Evolutionary conservation across 208 protist genomes (phyloP).

Genomic region (Trypanosomatidae sp.): DNA sequence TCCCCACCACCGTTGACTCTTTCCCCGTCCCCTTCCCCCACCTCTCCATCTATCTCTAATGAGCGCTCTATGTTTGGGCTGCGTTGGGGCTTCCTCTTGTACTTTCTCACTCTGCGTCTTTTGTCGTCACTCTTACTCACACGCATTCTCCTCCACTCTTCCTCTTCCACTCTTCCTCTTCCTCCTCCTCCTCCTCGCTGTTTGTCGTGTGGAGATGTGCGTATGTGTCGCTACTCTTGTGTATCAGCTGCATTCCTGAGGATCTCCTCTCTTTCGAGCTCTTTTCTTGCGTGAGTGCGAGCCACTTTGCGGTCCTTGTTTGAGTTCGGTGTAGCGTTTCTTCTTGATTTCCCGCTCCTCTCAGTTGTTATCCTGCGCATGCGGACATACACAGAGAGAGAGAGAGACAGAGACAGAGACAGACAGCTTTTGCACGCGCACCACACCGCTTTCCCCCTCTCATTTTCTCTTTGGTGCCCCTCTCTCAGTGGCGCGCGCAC

Average conservation of each 20-base stretch:
- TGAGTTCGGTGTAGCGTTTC: background rate
- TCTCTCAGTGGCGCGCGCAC: background rate
- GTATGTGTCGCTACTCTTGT: background rate
- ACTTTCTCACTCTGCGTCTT: background rate
- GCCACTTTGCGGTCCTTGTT: background rate
- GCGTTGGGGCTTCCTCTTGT: background rate
- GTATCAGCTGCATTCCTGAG: background rate
- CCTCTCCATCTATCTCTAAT: background rate
- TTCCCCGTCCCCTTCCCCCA: background rate
- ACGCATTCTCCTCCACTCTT: background rate
- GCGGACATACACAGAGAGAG: background rate
- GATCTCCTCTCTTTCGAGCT: background rate
- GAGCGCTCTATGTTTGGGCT: background rate
- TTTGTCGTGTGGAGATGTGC: background rate
- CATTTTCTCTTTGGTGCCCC: background rate
- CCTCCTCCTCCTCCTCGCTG: background rate
- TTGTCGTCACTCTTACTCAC: background rate
- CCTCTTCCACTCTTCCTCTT: background rate
- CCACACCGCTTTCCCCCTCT: background rate
- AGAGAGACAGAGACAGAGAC: background rate
- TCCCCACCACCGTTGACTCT: background rate
- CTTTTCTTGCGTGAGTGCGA: background rate
- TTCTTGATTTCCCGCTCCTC: background rate
- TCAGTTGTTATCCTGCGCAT: background rate
- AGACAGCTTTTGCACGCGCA: background rate